Evolutionary conservation across 2,329 filamentous ascomycete genomes (phyloP).

Genomic region (Colletotrichum gigasporum): DNA sequence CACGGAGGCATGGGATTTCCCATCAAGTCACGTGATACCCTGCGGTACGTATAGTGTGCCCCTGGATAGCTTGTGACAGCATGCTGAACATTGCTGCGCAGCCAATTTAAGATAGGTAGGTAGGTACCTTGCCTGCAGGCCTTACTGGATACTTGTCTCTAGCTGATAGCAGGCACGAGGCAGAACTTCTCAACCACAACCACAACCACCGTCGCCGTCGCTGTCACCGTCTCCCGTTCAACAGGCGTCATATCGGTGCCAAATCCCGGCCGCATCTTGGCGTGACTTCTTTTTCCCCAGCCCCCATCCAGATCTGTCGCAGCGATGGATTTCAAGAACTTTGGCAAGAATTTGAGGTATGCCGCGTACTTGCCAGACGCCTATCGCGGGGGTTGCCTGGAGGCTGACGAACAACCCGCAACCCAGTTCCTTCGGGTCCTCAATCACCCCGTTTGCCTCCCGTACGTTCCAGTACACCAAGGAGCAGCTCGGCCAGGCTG

Average conservation of each 20-base stretch:
- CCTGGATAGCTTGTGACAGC: conserved; percentile 26
- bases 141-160: conserved; percentile 28
- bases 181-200: conserved; percentile 15
- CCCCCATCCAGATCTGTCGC: conserved; percentile 9
- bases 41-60: too few species aligned
- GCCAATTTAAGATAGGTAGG: conserved; percentile 25
- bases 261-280: background rate
- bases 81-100: conserved; percentile 11
- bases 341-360: conserved; percentile 66
- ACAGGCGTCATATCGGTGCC: background rate
- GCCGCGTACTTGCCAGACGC: conserved; percentile 18
- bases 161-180: conserved; percentile 24
- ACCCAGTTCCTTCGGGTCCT: conserved; percentile 72
- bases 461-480: conserved; percentile 98
- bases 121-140: background rate
- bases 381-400: background rate
- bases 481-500: conserved; percentile 93
- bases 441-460: conserved; percentile 91
- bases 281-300: background rate
- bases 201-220: background rate
- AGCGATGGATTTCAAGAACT: conserved; percentile 68
- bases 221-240: background rate
- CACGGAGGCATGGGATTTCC: too few species aligned
- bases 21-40: too few species aligned
- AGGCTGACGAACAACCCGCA: conserved; percentile 36